A percentile compares a stretch with the other conserved stretches of the same genome.
phyloP scores from a whole-genome alignment of 192 early-diverging fungal species.

The Coemansia sp. region DNA sequence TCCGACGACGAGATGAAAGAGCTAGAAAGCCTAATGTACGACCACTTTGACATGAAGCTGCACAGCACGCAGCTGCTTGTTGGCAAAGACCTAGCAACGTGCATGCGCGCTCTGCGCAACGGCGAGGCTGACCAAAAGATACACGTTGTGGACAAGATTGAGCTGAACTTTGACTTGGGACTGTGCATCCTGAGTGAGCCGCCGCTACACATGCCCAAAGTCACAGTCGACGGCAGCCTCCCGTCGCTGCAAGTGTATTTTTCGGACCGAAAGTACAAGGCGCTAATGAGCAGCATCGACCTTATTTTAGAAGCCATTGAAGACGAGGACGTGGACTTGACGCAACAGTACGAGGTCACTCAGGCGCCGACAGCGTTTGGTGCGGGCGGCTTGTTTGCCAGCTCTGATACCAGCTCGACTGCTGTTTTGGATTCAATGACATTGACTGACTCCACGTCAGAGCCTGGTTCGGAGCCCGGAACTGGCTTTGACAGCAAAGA shows the following conservation, averaged over 20 bases:
- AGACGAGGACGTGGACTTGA: constrained; percentile 49
- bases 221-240: constrained; percentile 76
- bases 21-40: constrained; percentile 83
- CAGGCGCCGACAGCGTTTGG: constrained; percentile 39
- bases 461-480: constrained; percentile 1
- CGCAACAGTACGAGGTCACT: constrained; percentile 46
- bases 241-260: constrained; percentile 85
- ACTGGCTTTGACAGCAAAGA: not conserved
- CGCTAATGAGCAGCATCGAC: constrained; percentile 79
- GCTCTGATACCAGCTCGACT: constrained; percentile 1
- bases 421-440: constrained; percentile 7
- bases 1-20: constrained; percentile 67
- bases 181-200: constrained; percentile 83
- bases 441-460: not conserved
- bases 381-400: constrained; percentile 31
- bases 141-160: constrained; percentile 87
- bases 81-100: constrained; percentile 70
- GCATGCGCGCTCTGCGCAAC: constrained; percentile 66
- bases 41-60: constrained; percentile 81
- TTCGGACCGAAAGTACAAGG: constrained; percentile 91
- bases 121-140: constrained; percentile 56
- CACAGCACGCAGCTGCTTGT: constrained; percentile 80
- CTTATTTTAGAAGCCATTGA: constrained; percentile 59
- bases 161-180: constrained; percentile 77
- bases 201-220: constrained; percentile 66